These are phyloP conservation scores for Mortierella sp. DNA, from an alignment of 371 early-diverging fungal genomes.

Conservation along the genomic window DNA sequence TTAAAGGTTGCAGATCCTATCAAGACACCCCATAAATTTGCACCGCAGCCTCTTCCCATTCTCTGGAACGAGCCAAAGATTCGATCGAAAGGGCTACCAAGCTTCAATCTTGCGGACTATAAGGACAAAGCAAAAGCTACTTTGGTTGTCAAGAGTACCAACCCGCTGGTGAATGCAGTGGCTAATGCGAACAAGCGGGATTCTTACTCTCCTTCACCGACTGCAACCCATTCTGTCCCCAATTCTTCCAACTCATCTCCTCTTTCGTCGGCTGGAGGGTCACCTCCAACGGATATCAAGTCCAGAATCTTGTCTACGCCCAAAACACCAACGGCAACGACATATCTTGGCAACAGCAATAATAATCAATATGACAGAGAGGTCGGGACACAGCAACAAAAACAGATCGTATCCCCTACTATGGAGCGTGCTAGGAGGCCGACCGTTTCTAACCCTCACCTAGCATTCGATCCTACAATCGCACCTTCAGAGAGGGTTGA, in stretches of 20 bases:
- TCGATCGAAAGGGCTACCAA: constrained; percentile 30
- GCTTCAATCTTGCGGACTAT: constrained; percentile 40
- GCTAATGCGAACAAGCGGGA: constrained; percentile 7
- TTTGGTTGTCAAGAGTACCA: not conserved
- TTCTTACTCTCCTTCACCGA: constrained; percentile 28
- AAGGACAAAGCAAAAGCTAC: constrained; percentile 20
- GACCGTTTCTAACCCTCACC: constrained; percentile 24
- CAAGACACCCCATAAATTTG: constrained; percentile 55
- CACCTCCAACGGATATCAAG: constrained; percentile 13
- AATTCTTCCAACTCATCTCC: constrained; percentile 30
- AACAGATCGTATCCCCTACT: not conserved
- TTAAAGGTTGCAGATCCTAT: constrained; percentile 54
- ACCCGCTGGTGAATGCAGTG: not conserved
- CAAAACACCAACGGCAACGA: constrained; percentile 8
- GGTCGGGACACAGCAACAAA: constrained; percentile 1
- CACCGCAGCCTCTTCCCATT: constrained; percentile 50
- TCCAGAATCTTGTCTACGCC: not conserved
- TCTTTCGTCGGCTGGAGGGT: constrained; percentile 21
- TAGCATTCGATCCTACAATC: constrained; percentile 43
- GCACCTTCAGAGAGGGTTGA: constrained; percentile 20
- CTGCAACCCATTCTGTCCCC: constrained; percentile 24
- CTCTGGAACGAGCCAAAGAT: constrained; percentile 55
- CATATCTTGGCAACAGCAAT: not conserved
- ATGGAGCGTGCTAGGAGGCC: constrained; percentile 15
- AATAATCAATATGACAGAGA: constrained; percentile 6